phyloP scores from a whole-genome alignment of 176 grass and related monocot species.

The Otatea glauca region DNA sequence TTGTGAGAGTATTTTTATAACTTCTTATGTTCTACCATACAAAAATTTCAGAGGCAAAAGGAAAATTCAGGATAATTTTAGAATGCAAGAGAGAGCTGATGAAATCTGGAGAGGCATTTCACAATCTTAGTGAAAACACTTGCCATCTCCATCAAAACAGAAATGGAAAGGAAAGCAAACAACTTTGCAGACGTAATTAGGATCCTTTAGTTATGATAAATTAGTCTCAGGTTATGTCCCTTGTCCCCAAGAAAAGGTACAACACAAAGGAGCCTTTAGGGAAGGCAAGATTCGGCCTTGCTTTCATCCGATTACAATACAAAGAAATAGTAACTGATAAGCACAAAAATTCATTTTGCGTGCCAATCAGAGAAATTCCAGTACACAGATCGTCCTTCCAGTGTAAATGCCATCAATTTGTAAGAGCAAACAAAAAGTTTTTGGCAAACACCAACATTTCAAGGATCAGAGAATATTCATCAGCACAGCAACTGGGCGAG shows the following conservation, averaged over 20 bases:
- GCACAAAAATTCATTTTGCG: not conserved
- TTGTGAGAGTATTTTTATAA: not conserved
- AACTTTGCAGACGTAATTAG: not conserved
- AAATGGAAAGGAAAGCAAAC: not conserved
- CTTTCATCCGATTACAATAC: not conserved
- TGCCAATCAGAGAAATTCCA: not conserved
- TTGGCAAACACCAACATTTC: not conserved
- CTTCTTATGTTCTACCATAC: not conserved
- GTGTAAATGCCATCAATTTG: slow-evolving; percentile 1
- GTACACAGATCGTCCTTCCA: not conserved
- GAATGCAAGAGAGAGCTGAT: not conserved
- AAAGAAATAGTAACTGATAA: not conserved
- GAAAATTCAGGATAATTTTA: not conserved
- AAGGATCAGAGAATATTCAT: not conserved
- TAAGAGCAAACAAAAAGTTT: not conserved
- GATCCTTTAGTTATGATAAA: not conserved
- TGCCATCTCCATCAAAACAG: not conserved
- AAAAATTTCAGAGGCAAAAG: not conserved
- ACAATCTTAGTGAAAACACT: not conserved
- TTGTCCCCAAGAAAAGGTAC: not conserved
- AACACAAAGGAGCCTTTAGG: not conserved
- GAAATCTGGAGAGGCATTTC: not conserved
- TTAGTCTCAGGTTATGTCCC: not conserved
- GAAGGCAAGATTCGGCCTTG: not conserved
- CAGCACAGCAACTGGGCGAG: not conserved